These are phyloP conservation scores for Ormosia emarginata DNA, from an alignment of 306 rosid genomes.

Conservation along the genomic window DNA sequence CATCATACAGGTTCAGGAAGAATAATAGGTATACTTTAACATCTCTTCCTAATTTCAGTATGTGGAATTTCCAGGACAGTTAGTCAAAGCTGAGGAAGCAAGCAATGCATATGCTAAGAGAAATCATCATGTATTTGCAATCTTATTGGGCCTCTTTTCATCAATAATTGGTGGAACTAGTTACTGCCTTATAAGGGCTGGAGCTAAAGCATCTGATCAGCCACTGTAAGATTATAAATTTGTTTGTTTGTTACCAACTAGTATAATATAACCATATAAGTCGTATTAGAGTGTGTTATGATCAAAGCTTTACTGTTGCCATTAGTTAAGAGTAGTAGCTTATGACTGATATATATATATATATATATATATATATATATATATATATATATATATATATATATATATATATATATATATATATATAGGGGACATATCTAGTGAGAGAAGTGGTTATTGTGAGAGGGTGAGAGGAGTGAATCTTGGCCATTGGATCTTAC, in stretches of 20 bases:
- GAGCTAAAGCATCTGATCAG: slow-evolving; percentile 73
- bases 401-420: no score
- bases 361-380: no score
- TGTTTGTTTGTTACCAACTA: background rate
- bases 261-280: no score
- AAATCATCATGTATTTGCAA: slow-evolving; percentile 38
- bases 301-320: no score
- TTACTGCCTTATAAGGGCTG: slow-evolving; percentile 73
- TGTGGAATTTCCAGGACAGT: slow-evolving; percentile 50
- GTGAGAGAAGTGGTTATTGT: no score
- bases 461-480: no score
- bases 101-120: slow-evolving; percentile 26
- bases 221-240: slow-evolving; percentile 62
- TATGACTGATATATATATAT: no score
- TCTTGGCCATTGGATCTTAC: no score
- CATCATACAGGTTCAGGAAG: slow-evolving; percentile 2
- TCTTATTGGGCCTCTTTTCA: slow-evolving; percentile 60
- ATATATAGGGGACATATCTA: no score
- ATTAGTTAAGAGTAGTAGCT: no score
- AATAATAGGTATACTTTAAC: slow-evolving; percentile 8
- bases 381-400: no score
- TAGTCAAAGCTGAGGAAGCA: slow-evolving; percentile 46
- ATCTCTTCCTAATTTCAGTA: slow-evolving; percentile 20
- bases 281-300: no score
- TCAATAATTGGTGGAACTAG: slow-evolving; percentile 69